phyloP scores from a whole-genome alignment of 371 early-diverging fungal species.

The Encephalitozoon hellem region DNA sequence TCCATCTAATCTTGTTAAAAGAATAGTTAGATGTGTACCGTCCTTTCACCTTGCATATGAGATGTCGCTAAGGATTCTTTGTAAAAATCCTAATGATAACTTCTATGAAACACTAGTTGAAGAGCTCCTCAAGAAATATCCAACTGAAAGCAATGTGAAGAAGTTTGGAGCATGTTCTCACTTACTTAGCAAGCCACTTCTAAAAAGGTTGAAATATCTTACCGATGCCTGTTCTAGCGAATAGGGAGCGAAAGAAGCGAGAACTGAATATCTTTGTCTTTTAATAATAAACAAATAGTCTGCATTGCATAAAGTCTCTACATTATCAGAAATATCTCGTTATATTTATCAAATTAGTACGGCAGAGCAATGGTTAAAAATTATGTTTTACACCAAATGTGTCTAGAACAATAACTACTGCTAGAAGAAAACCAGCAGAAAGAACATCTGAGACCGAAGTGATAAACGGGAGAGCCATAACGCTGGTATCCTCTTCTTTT shows the following conservation, averaged over 20 bases:
- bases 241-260: too few species aligned
- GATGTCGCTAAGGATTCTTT: neutral
- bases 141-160: neutral
- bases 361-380: neutral
- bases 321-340: too few species aligned
- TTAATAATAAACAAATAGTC: too few species aligned
- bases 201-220: neutral
- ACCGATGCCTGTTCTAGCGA: neutral
- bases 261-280: too few species aligned
- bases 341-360: too few species aligned
- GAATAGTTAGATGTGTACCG: conserved; percentile 1
- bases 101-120: conserved; percentile 6
- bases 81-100: neutral
- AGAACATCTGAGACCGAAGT: conserved; percentile 41
- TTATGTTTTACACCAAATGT: neutral
- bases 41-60: conserved; percentile 28
- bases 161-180: neutral
- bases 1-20: neutral
- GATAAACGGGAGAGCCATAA: conserved; percentile 45
- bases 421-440: conserved; percentile 4
- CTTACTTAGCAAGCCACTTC: neutral
- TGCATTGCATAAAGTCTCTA: too few species aligned
- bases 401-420: neutral
- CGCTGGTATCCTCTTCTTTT: conserved; percentile 17
- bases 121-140: conserved; percentile 10